Conservation (phyloP, 139 green algal species). For the Chlorella sorokiniana region DNA sequence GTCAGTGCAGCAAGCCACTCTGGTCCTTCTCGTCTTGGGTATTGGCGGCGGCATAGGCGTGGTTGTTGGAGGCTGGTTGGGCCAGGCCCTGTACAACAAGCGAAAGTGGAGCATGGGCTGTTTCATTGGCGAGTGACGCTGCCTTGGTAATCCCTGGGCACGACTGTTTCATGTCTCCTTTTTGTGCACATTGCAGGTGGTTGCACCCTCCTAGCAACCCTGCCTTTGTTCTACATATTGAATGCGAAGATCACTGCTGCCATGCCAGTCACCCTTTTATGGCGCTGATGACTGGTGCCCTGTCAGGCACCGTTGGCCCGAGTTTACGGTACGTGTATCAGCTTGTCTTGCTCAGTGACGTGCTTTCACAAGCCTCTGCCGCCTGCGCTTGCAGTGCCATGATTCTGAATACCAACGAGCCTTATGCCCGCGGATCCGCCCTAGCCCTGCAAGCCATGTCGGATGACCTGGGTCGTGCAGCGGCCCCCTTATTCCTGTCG, state of each 20-base stretch:
- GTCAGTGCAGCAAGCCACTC: conserved; percentile 40
- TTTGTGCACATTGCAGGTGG: background rate
- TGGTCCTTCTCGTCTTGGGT: conserved; percentile 75
- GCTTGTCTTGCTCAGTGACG: background rate
- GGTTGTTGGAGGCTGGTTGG: conserved; percentile 63
- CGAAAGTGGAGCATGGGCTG: conserved; percentile 48
- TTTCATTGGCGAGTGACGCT: conserved; percentile 43
- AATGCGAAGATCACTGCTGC: no score
- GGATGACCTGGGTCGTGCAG: conserved; percentile 81
- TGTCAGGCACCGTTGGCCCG: background rate
- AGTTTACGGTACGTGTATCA: background rate
- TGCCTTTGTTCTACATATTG: no score
- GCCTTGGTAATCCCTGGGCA: background rate
- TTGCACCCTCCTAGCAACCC: no score
- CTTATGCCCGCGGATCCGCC: conserved; percentile 75
- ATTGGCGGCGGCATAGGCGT: conserved; percentile 71
- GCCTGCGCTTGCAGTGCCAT: conserved; percentile 47
- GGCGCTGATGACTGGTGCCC: no score
- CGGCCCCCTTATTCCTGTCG: background rate
- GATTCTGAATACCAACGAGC: conserved; percentile 85
- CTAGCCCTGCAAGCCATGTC: conserved; percentile 76
- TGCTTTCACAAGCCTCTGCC: background rate
- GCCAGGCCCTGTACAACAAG: conserved; percentile 83
- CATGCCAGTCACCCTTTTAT: no score
- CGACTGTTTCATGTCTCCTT: background rate